Evolutionary conservation across 805 yeast genomes (phyloP).

Genomic region (Ogataea philodendri): DNA sequence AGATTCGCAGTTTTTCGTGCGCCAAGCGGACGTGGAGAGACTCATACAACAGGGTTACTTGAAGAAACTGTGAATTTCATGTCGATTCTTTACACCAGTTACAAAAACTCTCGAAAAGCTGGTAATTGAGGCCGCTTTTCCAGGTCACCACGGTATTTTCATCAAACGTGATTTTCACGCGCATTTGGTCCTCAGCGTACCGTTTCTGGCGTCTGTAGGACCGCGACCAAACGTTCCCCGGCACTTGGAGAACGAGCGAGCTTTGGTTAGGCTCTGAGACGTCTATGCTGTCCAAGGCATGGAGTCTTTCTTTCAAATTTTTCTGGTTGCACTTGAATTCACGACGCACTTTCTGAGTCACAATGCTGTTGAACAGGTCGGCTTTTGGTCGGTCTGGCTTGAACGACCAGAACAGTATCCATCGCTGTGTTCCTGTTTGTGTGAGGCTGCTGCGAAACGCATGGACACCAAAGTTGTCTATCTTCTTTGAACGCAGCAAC

Average conservation of each 20-base stretch:
- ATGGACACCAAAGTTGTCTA: constrained; percentile 32
- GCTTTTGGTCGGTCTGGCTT: constrained; percentile 15
- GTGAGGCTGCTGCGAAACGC: constrained; percentile 29
- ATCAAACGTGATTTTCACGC: constrained; percentile 14
- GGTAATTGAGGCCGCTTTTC: constrained; percentile 27
- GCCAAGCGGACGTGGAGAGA: constrained; percentile 92
- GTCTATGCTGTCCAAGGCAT: constrained; percentile 1
- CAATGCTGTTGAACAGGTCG: constrained; percentile 12
- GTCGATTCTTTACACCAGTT: constrained; percentile 19
- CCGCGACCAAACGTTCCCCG: constrained; percentile 32
- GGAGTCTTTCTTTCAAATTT: constrained; percentile 3
- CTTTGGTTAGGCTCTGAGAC: background rate
- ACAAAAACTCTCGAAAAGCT: constrained; percentile 33
- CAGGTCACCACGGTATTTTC: constrained; percentile 15
- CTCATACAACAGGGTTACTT: constrained; percentile 91
- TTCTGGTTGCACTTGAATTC: constrained; percentile 5
- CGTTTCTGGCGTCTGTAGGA: constrained; percentile 24
- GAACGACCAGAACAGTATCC: constrained; percentile 41
- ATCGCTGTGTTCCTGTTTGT: constrained; percentile 30
- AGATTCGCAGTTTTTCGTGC: constrained; percentile 90
- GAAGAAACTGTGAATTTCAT: constrained; percentile 46
- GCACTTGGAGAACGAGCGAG: constrained; percentile 2
- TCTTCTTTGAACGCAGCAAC: constrained; percentile 4
- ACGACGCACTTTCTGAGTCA: constrained; percentile 6
- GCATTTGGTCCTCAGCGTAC: constrained; percentile 6